phyloP scores from a whole-genome alignment of 306 rosid genomes.

The Alnus glutinosa region DNA sequence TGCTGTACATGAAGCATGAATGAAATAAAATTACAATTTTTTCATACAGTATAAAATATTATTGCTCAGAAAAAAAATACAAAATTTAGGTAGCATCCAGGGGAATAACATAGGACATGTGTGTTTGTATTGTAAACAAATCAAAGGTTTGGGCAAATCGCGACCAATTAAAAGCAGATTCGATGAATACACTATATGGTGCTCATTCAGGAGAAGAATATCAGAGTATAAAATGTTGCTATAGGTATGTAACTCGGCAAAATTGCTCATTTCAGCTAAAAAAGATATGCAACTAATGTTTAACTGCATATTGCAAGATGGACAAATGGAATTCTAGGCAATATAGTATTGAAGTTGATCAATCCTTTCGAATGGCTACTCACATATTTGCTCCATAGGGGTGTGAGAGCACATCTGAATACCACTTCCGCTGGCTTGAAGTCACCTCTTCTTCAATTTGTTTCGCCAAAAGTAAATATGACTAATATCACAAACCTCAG shows the following conservation, averaged over 20 bases:
- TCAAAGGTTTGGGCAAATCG: no score
- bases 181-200: not conserved
- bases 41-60: no score
- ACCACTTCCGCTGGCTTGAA: slow-evolving; percentile 17
- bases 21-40: no score
- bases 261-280: not conserved
- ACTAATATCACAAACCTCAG: slow-evolving; percentile 17
- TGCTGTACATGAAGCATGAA: no score
- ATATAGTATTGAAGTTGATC: slow-evolving; percentile 3
- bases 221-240: not conserved
- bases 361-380: slow-evolving; percentile 10
- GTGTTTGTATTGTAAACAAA: no score
- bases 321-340: not conserved
- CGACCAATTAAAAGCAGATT: not conserved
- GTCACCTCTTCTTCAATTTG: slow-evolving; percentile 29
- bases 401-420: not conserved
- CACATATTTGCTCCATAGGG: not conserved
- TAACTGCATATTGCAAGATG: not conserved
- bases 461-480: slow-evolving; percentile 23
- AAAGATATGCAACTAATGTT: not conserved
- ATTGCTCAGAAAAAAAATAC: no score
- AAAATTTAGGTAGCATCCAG: no score
- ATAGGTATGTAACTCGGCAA: slow-evolving; percentile 9
- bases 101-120: no score
- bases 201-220: not conserved